phyloP scores from a whole-genome alignment of 2,329 filamentous ascomycete species.

The Talaromyces sp. region DNA sequence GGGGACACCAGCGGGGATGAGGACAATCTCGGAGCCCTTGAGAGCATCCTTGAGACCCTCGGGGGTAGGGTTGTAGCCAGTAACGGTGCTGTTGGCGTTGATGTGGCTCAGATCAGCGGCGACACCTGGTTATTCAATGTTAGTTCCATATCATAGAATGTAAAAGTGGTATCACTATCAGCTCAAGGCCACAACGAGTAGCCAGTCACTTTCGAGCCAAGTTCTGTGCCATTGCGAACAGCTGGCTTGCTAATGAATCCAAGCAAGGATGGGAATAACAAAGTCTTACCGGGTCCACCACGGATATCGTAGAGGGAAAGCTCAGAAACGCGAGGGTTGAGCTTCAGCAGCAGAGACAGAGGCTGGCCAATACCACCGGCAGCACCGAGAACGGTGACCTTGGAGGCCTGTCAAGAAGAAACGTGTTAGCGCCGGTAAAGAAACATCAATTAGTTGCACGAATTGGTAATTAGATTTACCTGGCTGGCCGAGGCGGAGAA shows the following conservation, averaged over 20 bases:
- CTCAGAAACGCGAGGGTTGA: conserved; percentile 91
- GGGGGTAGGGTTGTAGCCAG: conserved; percentile 79
- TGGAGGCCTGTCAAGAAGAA: conserved; percentile 70
- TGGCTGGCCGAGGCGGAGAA: conserved; percentile 79
- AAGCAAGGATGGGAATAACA: neutral
- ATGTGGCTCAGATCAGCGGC: conserved; percentile 97
- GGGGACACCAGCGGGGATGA: conserved; percentile 97
- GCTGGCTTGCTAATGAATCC: too few relatives aligned
- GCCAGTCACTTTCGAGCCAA: too few relatives aligned
- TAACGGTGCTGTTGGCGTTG: conserved; percentile 97
- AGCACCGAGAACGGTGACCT: conserved; percentile 96
- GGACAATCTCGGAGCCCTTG: conserved; percentile 86
- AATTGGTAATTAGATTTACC: conserved; percentile 50
- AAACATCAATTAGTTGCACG: conserved; percentile 5
- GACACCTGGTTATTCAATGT: conserved; percentile 67
- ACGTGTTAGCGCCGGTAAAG: conserved; percentile 16
- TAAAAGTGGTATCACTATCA: too few relatives aligned
- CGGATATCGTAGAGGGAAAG: conserved; percentile 98
- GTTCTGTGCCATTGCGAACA: too few relatives aligned
- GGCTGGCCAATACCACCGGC: conserved; percentile 98
- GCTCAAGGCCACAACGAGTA: too few relatives aligned
- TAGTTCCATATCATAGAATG: too few relatives aligned
- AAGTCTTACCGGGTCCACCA: conserved; percentile 78
- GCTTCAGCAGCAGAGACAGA: conserved; percentile 95
- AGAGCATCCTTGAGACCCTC: conserved; percentile 76